phyloP scores from a whole-genome alignment of 495 filamentous ascomycete genomes.

The Thozetella sp. region DNA sequence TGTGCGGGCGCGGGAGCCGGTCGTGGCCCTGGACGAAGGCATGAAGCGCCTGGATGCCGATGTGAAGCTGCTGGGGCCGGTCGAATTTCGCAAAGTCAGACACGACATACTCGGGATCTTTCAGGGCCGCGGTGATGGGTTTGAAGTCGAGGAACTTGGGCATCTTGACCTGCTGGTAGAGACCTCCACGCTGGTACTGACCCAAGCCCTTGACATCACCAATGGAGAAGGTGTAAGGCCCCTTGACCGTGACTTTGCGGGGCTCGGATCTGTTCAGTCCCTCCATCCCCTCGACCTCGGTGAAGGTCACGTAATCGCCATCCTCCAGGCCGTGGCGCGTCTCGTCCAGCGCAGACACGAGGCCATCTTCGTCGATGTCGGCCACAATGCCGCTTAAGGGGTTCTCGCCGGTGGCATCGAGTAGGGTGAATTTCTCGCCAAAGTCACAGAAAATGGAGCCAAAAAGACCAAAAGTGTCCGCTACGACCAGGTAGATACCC shows the following conservation, averaged over 20 bases:
- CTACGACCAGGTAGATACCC: constrained; percentile 83
- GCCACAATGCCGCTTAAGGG: constrained; percentile 89
- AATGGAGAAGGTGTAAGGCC: constrained; percentile 95
- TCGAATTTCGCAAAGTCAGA: constrained; percentile 99
- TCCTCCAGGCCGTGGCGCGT: constrained; percentile 94
- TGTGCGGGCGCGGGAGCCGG: constrained; percentile 78
- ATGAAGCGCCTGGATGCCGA: constrained; percentile 92
- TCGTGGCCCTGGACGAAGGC: constrained; percentile 73
- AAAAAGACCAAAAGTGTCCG: constrained; percentile 92
- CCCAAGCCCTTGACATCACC: constrained; percentile 89
- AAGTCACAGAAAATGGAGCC: constrained; percentile 98
- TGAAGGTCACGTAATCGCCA: constrained; percentile 95
- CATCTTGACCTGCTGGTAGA: constrained; percentile 97
- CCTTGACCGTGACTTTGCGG: constrained; percentile 89
- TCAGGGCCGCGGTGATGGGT: constrained; percentile 70
- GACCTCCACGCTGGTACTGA: constrained; percentile 81
- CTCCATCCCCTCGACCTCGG: constrained; percentile 93
- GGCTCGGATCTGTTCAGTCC: constrained; percentile 79
- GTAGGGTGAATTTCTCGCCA: constrained; percentile 86
- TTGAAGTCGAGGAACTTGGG: constrained; percentile 93
- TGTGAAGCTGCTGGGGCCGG: constrained; percentile 85
- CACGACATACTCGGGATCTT: constrained; percentile 84
- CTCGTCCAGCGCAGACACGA: constrained; percentile 95
- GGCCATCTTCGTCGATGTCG: constrained; percentile 80
- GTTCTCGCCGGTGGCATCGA: constrained; percentile 90